Evolutionary conservation across 306 rosid genomes (phyloP).

Genomic region (Acacia melanoxylon): DNA sequence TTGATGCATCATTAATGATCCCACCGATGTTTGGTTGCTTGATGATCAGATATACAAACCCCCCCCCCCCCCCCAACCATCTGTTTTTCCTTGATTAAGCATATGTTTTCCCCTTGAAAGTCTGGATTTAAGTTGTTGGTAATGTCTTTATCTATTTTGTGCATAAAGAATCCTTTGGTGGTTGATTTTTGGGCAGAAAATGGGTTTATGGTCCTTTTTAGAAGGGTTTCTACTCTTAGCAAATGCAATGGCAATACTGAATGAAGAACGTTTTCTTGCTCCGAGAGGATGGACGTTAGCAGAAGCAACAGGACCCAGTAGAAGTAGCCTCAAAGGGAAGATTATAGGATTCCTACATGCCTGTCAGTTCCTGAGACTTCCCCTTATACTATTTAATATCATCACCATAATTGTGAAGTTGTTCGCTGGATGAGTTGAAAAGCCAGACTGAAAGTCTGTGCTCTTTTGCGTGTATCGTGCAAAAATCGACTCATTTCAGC

Average conservation of each 20-base stretch:
- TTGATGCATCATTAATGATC: neutral
- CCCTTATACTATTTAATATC: conserved; percentile 65
- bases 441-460: neutral
- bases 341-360: conserved; percentile 68
- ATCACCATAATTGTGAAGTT: conserved; percentile 54
- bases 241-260: conserved; percentile 79
- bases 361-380: conserved; percentile 72
- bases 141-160: neutral
- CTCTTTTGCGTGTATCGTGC: conserved; percentile 9
- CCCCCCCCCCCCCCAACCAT: neutral
- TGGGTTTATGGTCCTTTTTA: conserved; percentile 74
- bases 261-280: conserved; percentile 85
- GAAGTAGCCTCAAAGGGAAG: conserved; percentile 69
- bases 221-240: conserved; percentile 73
- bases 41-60: too few species aligned
- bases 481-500: conserved; percentile 10
- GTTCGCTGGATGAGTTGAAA: conserved; percentile 51
- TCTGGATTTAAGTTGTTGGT: neutral
- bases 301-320: conserved; percentile 51
- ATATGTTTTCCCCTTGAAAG: neutral
- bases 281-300: conserved; percentile 80
- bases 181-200: conserved; percentile 35
- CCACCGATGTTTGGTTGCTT: neutral
- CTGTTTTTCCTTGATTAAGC: neutral
- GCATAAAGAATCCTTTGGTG: conserved; percentile 2